Conservation (phyloP, 2,329 filamentous ascomycete species). For the Fusarium sulawesiense region DNA sequence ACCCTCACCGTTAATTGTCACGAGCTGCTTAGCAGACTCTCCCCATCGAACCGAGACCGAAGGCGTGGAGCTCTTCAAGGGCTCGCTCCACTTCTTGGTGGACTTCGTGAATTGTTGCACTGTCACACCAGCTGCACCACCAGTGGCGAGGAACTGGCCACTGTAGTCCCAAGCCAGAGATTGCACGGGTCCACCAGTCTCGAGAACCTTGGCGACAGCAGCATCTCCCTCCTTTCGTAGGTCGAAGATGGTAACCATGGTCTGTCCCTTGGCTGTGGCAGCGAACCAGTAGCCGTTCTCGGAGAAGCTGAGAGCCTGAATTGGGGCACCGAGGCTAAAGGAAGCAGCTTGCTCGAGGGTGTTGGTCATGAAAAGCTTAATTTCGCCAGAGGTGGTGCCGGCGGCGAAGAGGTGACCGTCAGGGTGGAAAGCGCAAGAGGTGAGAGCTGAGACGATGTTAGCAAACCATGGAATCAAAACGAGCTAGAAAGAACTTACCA, state of each 20-base stretch:
- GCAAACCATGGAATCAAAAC: neutral
- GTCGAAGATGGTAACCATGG: conserved; percentile 87
- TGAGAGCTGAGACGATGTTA: conserved; percentile 67
- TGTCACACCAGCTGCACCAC: conserved; percentile 81
- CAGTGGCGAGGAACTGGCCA: conserved; percentile 89
- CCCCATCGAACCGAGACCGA: conserved; percentile 84
- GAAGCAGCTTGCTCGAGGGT: conserved; percentile 80
- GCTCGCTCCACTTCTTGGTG: conserved; percentile 89
- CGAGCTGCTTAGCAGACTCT: conserved; percentile 75
- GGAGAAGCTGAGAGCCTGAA: conserved; percentile 85
- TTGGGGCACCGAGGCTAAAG: conserved; percentile 75
- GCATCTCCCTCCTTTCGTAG: conserved; percentile 90
- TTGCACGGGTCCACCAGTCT: conserved; percentile 82
- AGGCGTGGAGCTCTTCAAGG: conserved; percentile 78
- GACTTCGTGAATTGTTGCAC: conserved; percentile 92
- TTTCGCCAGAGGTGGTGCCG: conserved; percentile 80
- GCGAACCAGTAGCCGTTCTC: conserved; percentile 98
- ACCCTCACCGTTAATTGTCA: conserved; percentile 80
- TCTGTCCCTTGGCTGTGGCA: conserved; percentile 80
- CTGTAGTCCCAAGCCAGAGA: conserved; percentile 92
- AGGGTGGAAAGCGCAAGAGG: conserved; percentile 88
- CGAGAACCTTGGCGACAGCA: conserved; percentile 83
- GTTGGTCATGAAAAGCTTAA: conserved; percentile 91
- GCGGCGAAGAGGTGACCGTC: conserved; percentile 94
- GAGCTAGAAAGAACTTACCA: conserved; percentile 65